Percentiles rank a stretch among this genome's conserved stretches.
Evolutionary conservation across 768 basidiomycete species (phyloP).

Genomic region (Tulasnella calospora): DNA sequence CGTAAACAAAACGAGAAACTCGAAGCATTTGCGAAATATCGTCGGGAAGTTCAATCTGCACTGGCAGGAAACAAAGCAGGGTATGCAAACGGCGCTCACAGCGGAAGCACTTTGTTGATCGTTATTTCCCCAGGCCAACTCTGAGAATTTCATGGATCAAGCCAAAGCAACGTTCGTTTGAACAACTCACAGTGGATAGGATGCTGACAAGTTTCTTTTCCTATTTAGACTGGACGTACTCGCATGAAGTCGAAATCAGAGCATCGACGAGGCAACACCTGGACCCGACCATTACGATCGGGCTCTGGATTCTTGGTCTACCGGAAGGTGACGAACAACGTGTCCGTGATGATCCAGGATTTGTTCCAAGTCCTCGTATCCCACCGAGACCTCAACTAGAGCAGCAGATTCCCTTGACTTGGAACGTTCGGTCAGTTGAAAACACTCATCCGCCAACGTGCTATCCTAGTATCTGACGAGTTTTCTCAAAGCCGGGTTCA

Average conservation of each 20-base stretch:
- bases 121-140: not conserved
- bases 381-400: not conserved
- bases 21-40: not conserved
- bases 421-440: conserved; percentile 38
- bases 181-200: not conserved
- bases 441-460: too few species aligned
- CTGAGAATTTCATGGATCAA: not conserved
- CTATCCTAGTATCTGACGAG: too few species aligned
- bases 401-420: conserved; percentile 38
- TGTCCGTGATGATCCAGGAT: not conserved
- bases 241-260: not conserved
- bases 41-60: not conserved
- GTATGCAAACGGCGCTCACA: not conserved
- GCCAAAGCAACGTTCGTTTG: not conserved
- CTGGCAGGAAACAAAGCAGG: not conserved
- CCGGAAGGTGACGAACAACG: conserved; percentile 36
- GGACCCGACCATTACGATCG: not conserved
- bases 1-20: not conserved
- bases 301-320: conserved; percentile 37
- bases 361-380: conserved; percentile 11
- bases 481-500: conserved; percentile 34
- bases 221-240: not conserved
- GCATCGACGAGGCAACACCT: not conserved
- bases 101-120: not conserved
- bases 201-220: not conserved